A percentile compares a stretch with the other conserved stretches of the same genome.
Conservation (phyloP, 805 yeast species). For the Ogataea nitratoaversa region DNA sequence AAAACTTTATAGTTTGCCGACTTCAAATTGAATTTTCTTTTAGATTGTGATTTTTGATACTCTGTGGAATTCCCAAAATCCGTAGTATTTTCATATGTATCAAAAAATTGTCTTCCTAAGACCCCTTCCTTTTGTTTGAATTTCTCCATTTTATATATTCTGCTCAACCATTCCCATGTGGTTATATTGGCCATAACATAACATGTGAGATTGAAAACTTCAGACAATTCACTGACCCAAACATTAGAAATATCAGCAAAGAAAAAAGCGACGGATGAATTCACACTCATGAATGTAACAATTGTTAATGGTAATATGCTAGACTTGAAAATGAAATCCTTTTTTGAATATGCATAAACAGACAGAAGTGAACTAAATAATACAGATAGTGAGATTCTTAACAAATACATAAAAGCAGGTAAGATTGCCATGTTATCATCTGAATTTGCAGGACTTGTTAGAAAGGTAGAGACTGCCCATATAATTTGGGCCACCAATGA, state of each 20-base stretch:
- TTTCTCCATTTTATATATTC: constrained; percentile 53
- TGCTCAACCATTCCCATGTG: constrained; percentile 85
- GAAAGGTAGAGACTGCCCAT: constrained; percentile 65
- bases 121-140: constrained; percentile 64
- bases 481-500: constrained; percentile 55
- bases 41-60: neutral
- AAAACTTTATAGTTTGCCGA: constrained; percentile 18
- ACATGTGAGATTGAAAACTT: constrained; percentile 68
- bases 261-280: constrained; percentile 64
- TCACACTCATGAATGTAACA: constrained; percentile 50
- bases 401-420: constrained; percentile 70
- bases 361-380: constrained; percentile 63
- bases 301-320: constrained; percentile 52
- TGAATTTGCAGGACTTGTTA: constrained; percentile 17
- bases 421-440: constrained; percentile 48
- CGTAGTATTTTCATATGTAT: constrained; percentile 41
- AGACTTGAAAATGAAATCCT: constrained; percentile 45
- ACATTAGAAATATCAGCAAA: constrained; percentile 71
- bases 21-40: constrained; percentile 11
- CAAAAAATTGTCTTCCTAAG: constrained; percentile 70
- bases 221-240: constrained; percentile 73
- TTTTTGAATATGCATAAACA: constrained; percentile 50
- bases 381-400: constrained; percentile 66
- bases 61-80: neutral
- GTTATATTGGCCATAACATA: constrained; percentile 67